Conservation (phyloP, 2,329 filamentous ascomycete species). For the Pyricularia pennisetigena region DNA sequence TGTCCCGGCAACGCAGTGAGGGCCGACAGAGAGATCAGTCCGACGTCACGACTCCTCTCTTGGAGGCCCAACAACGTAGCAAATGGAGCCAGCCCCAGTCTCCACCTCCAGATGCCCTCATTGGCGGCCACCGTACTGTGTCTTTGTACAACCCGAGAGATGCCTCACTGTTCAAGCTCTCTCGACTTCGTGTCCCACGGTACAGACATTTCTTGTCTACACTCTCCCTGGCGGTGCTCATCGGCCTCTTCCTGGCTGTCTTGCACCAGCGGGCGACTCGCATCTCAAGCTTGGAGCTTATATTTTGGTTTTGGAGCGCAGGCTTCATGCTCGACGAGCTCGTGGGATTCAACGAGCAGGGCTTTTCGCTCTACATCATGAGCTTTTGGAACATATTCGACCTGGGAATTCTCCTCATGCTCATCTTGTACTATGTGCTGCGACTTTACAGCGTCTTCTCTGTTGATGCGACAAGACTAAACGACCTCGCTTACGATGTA, state of each 20-base stretch:
- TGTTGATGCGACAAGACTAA: slow-evolving; percentile 63
- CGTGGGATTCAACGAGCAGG: slow-evolving; percentile 92
- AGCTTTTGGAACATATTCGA: slow-evolving; percentile 98
- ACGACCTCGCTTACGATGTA: slow-evolving; percentile 87
- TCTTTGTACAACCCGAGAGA: slow-evolving; percentile 84
- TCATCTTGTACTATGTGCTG: slow-evolving; percentile 84
- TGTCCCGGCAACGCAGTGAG: slow-evolving; percentile 14
- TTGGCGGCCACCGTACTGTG: slow-evolving; percentile 56
- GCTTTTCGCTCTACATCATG: slow-evolving; percentile 93
- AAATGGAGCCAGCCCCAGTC: slow-evolving; percentile 9
- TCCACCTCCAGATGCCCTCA: neutral
- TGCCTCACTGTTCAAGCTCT: slow-evolving; percentile 85
- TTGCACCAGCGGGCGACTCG: slow-evolving; percentile 63
- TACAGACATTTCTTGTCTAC: slow-evolving; percentile 90
- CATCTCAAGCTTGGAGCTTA: slow-evolving; percentile 74
- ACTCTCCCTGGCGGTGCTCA: slow-evolving; percentile 72
- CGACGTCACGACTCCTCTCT: slow-evolving; percentile 42
- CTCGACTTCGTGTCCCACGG: slow-evolving; percentile 78
- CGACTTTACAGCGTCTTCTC: slow-evolving; percentile 81
- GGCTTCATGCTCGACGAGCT: slow-evolving; percentile 96
- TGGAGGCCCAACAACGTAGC: slow-evolving; percentile 24
- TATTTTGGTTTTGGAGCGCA: slow-evolving; percentile 97
- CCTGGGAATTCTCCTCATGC: slow-evolving; percentile 74
- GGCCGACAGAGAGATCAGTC: slow-evolving; percentile 8
- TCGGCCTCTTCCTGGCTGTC: slow-evolving; percentile 78